Base-by-base conservation (phyloP, 495 filamentous ascomycete genomes). In the Opeltia flavorubescens region DNA sequence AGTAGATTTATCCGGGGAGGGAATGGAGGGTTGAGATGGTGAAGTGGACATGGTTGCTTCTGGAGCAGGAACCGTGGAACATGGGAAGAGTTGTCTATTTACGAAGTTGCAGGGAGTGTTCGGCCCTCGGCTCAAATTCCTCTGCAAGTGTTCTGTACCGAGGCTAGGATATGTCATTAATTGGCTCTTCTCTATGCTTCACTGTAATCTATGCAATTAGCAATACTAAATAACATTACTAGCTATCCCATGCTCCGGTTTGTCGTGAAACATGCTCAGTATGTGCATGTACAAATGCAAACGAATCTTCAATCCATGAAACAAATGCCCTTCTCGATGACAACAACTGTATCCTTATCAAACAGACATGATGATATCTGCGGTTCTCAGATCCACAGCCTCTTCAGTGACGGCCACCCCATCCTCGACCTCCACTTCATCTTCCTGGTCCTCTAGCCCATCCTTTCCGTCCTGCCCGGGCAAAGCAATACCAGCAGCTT, bases 391-490 rank as follows among this genome's bases (percentile, higher is more conserved):
- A 40, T 69, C 70, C 29, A 73, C 68, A 27, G 66, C 69, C 55
- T 81, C 75, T 55, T 81, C 77, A 18, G 68, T 74, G 30, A 80
- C 47, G 40, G 76, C 75, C n/a, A 81, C 57, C 2, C 71, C 75
- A 13, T 64, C 64, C 8, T 62, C 49, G 3, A 73, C 66, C 29
- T 73, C 68, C 4, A 72, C 43, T n/a, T 55, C 44, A 7, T 51
- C 47, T 4, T 21, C 23, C 28, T 27, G 23, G 4, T 8, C 23
- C 18, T 50, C 52, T 12, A 49, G 11, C 26, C 49, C 47, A 15
- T 55, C 49, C 11, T 38, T 39, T 8, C 26, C 48, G 23, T 43
- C 47, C 38, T 49, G 46, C 15, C 34, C 47, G 9, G 53, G 53
- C 9, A 55, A 43, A 2, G 41, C 45, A 12, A 47, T 24, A 3